phyloP scores from a whole-genome alignment of 2,329 filamentous ascomycete genomes.

The Teratosphaeria gauchensis region DNA sequence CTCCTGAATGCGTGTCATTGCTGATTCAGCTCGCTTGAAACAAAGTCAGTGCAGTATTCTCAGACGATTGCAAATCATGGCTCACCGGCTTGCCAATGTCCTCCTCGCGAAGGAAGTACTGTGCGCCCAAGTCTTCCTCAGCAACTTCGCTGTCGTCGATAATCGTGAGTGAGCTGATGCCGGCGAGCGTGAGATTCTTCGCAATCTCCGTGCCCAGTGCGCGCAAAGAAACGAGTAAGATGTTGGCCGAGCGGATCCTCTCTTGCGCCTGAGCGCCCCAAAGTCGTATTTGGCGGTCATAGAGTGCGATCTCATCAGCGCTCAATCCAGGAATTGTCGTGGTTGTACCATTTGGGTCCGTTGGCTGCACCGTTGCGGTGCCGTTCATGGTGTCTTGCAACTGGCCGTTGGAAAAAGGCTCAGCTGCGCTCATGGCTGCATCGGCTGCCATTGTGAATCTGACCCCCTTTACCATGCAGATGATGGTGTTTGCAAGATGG shows the following conservation, averaged over 20 bases:
- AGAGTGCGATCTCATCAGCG: slow-evolving; percentile 87
- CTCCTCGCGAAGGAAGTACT: slow-evolving; percentile 64
- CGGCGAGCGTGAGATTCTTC: slow-evolving; percentile 92
- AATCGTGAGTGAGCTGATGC: slow-evolving; percentile 82
- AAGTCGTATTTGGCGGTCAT: slow-evolving; percentile 92
- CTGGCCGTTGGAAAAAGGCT: slow-evolving; percentile 1
- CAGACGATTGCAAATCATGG: background rate
- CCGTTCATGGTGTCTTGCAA: slow-evolving; percentile 10
- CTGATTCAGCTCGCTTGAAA: slow-evolving; percentile 65
- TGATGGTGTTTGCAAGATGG: background rate
- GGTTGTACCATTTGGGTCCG: slow-evolving; percentile 6
- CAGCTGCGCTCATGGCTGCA: background rate
- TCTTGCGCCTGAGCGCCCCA: slow-evolving; percentile 96
- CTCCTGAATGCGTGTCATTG: slow-evolving; percentile 65
- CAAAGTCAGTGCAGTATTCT: slow-evolving; percentile 8
- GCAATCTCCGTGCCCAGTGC: slow-evolving; percentile 89
- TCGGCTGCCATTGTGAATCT: background rate
- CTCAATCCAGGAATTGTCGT: slow-evolving; percentile 21
- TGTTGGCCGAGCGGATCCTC: slow-evolving; percentile 72
- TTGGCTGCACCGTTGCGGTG: background rate
- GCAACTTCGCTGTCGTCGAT: slow-evolving; percentile 62
- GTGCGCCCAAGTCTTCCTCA: slow-evolving; percentile 61
- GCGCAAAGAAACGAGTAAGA: slow-evolving; percentile 80
- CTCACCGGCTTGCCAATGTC: slow-evolving; percentile 64
- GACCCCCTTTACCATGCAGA: background rate